Conservation (phyloP, 257 asterid genomes). For the Rehmannia glutinosa region DNA sequence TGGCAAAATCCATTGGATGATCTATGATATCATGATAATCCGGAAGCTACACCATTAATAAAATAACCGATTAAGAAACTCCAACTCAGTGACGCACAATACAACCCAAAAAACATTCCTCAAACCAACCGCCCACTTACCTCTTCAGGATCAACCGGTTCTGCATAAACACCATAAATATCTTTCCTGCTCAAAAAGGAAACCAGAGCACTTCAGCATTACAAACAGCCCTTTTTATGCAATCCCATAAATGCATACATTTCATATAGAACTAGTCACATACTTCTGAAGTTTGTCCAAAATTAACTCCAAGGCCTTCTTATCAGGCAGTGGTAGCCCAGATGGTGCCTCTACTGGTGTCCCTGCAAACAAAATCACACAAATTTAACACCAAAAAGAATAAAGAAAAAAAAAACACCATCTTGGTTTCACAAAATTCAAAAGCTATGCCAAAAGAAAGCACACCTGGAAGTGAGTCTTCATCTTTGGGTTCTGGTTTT, state of each 20-base stretch:
- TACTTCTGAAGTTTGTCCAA: slow-evolving; percentile 97
- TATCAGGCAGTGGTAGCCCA: slow-evolving; percentile 68
- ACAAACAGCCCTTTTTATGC: neutral
- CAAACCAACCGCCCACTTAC: slow-evolving; percentile 32
- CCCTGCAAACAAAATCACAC: slow-evolving; percentile 37
- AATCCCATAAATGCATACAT: slow-evolving; percentile 2
- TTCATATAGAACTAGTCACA: slow-evolving; percentile 25
- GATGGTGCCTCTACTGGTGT: slow-evolving; percentile 46
- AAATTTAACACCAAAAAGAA: slow-evolving; percentile 7
- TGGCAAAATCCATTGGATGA: slow-evolving; percentile 95
- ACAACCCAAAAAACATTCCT: neutral
- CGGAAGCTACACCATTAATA: slow-evolving; percentile 62
- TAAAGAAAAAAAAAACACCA: too few relatives aligned
- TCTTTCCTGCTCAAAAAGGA: slow-evolving; percentile 76
- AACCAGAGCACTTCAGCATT: slow-evolving; percentile 28
- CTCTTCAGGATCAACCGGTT: slow-evolving; percentile 99
- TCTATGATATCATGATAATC: slow-evolving; percentile 90
- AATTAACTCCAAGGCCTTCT: slow-evolving; percentile 66
- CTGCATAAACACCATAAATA: slow-evolving; percentile 89
- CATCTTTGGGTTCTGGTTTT: slow-evolving; percentile 41
- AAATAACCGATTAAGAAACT: slow-evolving; percentile 15
- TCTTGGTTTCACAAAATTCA: neutral
- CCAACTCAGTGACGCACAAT: neutral
- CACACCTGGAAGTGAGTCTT: slow-evolving; percentile 68
- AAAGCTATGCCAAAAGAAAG: neutral